Conservation (phyloP, 352 stramenopile genomes). For the Lagenidium giganteum region DNA sequence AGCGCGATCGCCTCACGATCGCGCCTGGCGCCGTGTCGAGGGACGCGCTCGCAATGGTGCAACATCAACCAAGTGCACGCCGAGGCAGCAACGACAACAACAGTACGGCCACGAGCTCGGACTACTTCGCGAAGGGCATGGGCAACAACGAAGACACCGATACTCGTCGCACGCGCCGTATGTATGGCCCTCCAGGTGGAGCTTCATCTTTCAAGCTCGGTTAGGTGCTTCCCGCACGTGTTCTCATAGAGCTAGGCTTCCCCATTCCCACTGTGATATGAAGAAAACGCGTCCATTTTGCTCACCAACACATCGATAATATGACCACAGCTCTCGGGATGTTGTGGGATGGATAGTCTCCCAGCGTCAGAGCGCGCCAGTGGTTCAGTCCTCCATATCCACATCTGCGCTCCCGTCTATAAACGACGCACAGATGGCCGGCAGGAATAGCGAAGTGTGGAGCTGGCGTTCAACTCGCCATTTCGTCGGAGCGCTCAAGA, state of each 20-base stretch:
- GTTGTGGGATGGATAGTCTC: too few species aligned
- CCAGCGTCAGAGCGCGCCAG: too few species aligned
- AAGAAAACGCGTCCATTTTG: not conserved
- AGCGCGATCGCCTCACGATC: slow-evolving; percentile 31
- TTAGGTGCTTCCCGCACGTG: slow-evolving; percentile 7
- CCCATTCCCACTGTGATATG: too few species aligned
- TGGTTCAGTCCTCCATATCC: too few species aligned
- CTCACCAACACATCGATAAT: too few species aligned
- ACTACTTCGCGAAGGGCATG: slow-evolving; percentile 37
- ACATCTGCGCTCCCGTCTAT: too few species aligned
- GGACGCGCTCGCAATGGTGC: slow-evolving; percentile 18
- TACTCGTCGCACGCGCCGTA: slow-evolving; percentile 33
- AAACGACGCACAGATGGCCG: too few species aligned
- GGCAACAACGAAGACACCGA: slow-evolving; percentile 24
- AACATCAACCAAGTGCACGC: slow-evolving; percentile 9
- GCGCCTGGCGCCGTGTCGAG: slow-evolving; percentile 31
- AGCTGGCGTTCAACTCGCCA: too few species aligned
- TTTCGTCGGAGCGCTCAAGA: too few species aligned
- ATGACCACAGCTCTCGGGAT: too few species aligned
- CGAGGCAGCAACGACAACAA: slow-evolving; percentile 16
- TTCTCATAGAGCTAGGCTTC: slow-evolving; percentile 3
- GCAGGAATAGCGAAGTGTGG: too few species aligned
- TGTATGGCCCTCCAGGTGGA: slow-evolving; percentile 33
- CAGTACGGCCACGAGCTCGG: slow-evolving; percentile 14
- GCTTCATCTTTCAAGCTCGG: slow-evolving; percentile 45